Conservation (phyloP, 192 early-diverging fungal genomes). For the Coemansia erecta region DNA sequence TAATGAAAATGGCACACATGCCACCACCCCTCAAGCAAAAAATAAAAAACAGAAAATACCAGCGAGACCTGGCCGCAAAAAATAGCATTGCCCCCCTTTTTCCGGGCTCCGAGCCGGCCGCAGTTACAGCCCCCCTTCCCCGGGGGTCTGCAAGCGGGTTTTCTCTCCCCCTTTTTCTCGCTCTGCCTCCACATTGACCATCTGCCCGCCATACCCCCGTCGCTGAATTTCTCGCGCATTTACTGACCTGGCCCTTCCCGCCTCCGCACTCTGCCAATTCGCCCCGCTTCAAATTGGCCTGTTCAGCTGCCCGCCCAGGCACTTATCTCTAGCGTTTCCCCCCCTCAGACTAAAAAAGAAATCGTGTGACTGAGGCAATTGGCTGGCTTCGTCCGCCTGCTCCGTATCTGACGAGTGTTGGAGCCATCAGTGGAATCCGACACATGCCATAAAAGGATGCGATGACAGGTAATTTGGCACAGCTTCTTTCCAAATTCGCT, state of each 20-base stretch:
- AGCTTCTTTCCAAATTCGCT: background rate
- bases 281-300: background rate
- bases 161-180: background rate
- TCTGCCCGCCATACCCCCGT: background rate
- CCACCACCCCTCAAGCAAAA: background rate
- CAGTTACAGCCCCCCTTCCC: background rate
- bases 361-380: background rate
- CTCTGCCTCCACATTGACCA: background rate
- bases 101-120: slow-evolving; percentile 1
- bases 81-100: background rate
- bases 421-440: no score
- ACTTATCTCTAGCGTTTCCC: no score
- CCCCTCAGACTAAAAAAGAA: background rate
- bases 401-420: no score
- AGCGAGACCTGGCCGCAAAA: background rate
- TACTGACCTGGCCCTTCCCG: background rate
- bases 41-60: background rate
- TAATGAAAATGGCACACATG: background rate
- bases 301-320: no score
- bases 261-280: background rate
- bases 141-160: background rate
- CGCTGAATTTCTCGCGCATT: slow-evolving; percentile 8
- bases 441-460: no score
- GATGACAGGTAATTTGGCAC: background rate
- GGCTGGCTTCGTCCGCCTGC: background rate